Percentiles rank a stretch among this genome's conserved stretches.
Conservation (phyloP, 306 rosid genomes). For the Cucurbita moschata region DNA sequence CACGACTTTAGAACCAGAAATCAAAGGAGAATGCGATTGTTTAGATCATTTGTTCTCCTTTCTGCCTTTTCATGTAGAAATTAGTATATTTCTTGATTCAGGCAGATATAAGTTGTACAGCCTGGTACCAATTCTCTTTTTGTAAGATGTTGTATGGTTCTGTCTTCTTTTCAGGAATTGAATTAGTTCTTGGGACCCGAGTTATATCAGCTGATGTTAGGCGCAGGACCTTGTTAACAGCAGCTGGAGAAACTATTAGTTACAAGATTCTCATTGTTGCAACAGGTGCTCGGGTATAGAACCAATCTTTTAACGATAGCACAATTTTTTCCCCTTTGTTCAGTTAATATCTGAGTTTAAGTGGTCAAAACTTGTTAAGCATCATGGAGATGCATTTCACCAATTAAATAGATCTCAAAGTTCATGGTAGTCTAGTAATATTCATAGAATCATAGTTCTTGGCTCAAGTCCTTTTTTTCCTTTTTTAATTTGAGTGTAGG, state of each 20-base stretch:
- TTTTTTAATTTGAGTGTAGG: constrained; percentile 19
- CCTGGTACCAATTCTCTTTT: neutral
- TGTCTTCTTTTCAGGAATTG: constrained; percentile 39
- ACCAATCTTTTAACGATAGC: constrained; percentile 19
- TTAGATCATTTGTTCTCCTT: neutral
- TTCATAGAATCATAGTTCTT: neutral
- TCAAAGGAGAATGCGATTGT: neutral
- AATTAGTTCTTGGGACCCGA: constrained; percentile 85
- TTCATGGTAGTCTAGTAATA: neutral
- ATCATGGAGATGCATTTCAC: neutral
- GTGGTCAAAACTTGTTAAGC: neutral
- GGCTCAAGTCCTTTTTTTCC: neutral
- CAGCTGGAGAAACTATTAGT: constrained; percentile 93
- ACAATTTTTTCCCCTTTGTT: neutral
- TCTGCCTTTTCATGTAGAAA: neutral
- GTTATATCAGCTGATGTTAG: constrained; percentile 88
- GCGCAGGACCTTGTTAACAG: constrained; percentile 74
- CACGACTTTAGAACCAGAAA: neutral
- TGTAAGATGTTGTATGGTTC: neutral
- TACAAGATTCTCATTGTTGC: constrained; percentile 87
- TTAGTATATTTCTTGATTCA: neutral
- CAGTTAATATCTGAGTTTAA: neutral
- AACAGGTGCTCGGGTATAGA: constrained; percentile 98
- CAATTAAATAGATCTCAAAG: neutral
- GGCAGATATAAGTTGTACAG: neutral